Percentiles rank a stretch among this genome's conserved stretches.
These are phyloP conservation scores for Tephrocybe sp. DNA, from an alignment of 768 basidiomycete species.

Conservation along the genomic window DNA sequence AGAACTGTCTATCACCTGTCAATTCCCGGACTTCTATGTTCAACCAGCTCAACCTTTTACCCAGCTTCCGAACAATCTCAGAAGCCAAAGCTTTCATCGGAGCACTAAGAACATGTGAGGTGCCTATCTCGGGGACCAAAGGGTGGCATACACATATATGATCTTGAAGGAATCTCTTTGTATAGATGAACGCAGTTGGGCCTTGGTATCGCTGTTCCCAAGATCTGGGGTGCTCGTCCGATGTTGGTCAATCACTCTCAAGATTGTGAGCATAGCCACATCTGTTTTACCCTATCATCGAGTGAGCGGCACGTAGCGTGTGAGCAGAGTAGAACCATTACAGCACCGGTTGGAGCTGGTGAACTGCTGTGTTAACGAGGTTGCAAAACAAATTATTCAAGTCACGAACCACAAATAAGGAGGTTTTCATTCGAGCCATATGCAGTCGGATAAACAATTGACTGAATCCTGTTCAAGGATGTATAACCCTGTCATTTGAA, in stretches of 20 bases:
- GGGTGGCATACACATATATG: conserved; percentile 79
- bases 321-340: conserved; percentile 38
- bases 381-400: conserved; percentile 2
- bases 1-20: conserved; percentile 54
- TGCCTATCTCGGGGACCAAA: too few species aligned
- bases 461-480: conserved; percentile 90
- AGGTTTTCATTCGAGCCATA: conserved; percentile 97
- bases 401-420: conserved; percentile 76
- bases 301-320: conserved; percentile 10
- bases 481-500: conserved; percentile 64
- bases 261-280: conserved; percentile 90
- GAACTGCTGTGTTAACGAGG: conserved; percentile 2
- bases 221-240: conserved; percentile 20
- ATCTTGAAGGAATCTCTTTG: conserved; percentile 82
- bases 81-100: conserved; percentile 98
- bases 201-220: conserved; percentile 14
- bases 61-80: conserved; percentile 90
- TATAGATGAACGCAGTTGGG: conserved; percentile 48
- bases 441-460: conserved; percentile 89
- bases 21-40: conserved; percentile 84
- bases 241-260: conserved; percentile 84
- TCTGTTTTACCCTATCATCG: conserved; percentile 91
- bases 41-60: conserved; percentile 88
- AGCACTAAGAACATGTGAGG: too few species aligned
- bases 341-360: conserved; percentile 95